A percentile compares a stretch with the other conserved stretches of the same genome.
Conservation (phyloP, 176 grass and related monocot species). For the Triticum dicoccoides region DNA sequence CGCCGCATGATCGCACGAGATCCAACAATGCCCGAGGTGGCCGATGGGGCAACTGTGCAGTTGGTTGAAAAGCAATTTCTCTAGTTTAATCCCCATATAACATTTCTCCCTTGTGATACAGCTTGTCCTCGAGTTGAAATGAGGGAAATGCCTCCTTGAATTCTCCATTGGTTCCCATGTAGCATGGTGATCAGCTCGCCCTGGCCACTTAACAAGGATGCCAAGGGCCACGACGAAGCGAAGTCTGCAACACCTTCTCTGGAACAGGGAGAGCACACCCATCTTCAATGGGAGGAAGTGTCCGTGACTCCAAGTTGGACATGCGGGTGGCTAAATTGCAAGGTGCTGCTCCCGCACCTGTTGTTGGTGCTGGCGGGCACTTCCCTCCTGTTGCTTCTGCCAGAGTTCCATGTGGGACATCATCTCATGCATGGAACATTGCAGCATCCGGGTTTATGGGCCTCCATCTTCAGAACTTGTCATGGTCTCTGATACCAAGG, state of each 20-base stretch:
- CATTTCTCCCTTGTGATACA: neutral
- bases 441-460: neutral
- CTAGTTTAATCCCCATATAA: neutral
- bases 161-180: neutral
- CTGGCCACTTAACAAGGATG: neutral
- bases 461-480: neutral
- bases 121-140: neutral
- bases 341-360: neutral
- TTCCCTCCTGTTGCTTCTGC: neutral
- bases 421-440: neutral
- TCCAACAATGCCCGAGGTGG: too few relatives aligned
- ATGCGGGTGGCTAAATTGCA: neutral
- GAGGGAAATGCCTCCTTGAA: neutral
- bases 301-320: neutral
- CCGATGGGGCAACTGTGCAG: too few relatives aligned
- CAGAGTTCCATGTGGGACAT: neutral
- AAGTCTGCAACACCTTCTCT: neutral
- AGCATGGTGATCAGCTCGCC: neutral
- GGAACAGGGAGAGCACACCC: neutral
- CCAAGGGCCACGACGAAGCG: neutral
- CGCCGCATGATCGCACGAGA: too few relatives aligned
- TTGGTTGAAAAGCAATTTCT: too few relatives aligned
- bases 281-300: neutral
- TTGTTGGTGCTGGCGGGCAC: neutral
- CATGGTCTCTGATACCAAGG: neutral